Base-by-base conservation (phyloP, 495 filamentous ascomycete genomes). In the Trypethelium eluteriae region DNA sequence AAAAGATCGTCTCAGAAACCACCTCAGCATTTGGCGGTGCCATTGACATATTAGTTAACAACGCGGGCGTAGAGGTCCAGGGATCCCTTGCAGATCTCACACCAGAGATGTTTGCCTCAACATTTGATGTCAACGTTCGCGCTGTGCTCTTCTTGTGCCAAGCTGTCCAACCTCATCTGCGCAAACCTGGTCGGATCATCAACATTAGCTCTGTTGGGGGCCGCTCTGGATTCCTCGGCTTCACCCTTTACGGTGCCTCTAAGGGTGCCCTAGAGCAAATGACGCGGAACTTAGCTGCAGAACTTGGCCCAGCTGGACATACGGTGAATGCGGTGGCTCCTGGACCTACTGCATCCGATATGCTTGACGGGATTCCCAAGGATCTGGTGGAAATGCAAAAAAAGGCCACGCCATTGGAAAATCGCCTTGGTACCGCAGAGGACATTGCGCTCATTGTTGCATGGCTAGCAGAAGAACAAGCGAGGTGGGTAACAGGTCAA, bases 121-220 rank as follows among this genome's bases (percentile, higher is more conserved):
- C 78, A 39, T 81, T 76, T 68, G 71, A 79, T 66, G 61, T 79
- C 39, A 82, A 82, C 65, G 76, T 82, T 0, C 77, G 76, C 39
- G 78, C 70, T 1, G 67, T 73, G 2, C 63, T 78, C 9, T 70
- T 83, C 59, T 74, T 83, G 69, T 69, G 73, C 9, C 75, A 82
- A 69, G 76, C 78, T 12, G 76, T 78, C 10, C 68, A 83, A n/a
- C 81, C 82, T 1, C 74, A 83, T 64, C 70, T 86, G 25, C 77
- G 74, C 35, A 35, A 64, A 3, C 75, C 76, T 7, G 80, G 79
- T 34, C 79, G 84, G 3, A 82, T 86, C 66, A 81, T 87, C 70
- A 85, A 84, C 72, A 76, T 86, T 34, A 76, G 78, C 36, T 82
- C 79, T 14, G 78, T 85, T 4, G 82, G 70, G 14, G 77, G 74